Conservation (phyloP, 805 yeast genomes). For the Candida qinlingensis region DNA sequence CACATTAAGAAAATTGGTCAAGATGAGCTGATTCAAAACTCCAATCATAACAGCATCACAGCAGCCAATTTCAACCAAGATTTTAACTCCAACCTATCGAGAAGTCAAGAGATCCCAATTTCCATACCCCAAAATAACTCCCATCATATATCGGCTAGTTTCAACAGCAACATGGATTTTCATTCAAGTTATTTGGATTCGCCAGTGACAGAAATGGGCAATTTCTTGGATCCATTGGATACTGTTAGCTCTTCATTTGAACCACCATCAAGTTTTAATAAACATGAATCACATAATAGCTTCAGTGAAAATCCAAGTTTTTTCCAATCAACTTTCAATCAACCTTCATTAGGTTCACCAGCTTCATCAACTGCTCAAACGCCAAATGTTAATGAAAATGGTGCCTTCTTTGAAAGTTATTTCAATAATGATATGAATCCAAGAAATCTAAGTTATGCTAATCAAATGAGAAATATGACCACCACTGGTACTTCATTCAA, state of each 20-base stretch:
- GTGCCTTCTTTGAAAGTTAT: conserved; percentile 23
- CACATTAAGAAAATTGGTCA: conserved; percentile 55
- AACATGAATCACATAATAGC: conserved; percentile 10
- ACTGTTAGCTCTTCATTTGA: conserved; percentile 23
- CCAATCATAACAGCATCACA: neutral
- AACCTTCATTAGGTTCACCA: conserved; percentile 18
- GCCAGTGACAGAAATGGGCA: conserved; percentile 18
- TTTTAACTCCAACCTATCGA: conserved; percentile 1
- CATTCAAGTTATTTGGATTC: conserved; percentile 22
- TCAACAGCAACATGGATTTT: conserved; percentile 3
- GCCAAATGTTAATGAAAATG: conserved; percentile 15
- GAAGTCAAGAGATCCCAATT: conserved; percentile 13
- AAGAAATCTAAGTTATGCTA: conserved; percentile 17
- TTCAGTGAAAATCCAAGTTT: conserved; percentile 15
- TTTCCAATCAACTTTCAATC: conserved; percentile 15
- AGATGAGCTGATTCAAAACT: conserved; percentile 22
- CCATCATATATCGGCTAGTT: conserved; percentile 2
- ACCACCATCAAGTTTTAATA: conserved; percentile 21
- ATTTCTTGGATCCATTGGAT: conserved; percentile 24
- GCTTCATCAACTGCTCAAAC: conserved; percentile 22
- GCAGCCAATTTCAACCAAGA: neutral
- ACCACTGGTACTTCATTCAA: conserved; percentile 12
- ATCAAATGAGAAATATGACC: conserved; percentile 21
- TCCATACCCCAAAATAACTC: conserved; percentile 1
- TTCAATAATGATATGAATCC: conserved; percentile 11